phyloP scores from a whole-genome alignment of 1,139 yeast species.

The Diutina ranongensis region DNA sequence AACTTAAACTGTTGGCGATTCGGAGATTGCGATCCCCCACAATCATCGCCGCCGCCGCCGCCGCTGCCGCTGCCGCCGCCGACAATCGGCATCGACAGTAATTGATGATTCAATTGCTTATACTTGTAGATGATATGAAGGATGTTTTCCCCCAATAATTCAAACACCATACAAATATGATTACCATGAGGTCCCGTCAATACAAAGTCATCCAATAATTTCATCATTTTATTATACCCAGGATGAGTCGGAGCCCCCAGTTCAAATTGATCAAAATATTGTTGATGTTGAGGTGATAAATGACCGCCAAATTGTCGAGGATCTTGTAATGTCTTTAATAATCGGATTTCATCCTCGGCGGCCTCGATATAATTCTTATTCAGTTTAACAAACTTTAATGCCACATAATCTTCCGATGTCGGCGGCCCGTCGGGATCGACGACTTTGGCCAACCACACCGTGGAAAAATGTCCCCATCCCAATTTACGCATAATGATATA shows the following conservation, averaged over 20 bases:
- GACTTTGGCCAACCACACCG: conserved; percentile 70
- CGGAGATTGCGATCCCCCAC: not conserved
- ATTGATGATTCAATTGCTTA: conserved; percentile 14
- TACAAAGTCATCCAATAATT: conserved; percentile 52
- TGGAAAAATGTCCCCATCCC: conserved; percentile 89
- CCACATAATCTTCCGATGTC: conserved; percentile 47
- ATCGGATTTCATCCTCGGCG: conserved; percentile 72
- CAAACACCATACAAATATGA: conserved; percentile 81
- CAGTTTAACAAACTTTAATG: conserved; percentile 74
- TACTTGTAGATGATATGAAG: conserved; percentile 59
- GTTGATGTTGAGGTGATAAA: not conserved
- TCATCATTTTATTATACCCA: conserved; percentile 56
- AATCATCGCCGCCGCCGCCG: too few relatives aligned
- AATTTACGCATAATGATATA: conserved; percentile 66
- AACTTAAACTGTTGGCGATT: not conserved
- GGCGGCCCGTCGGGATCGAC: conserved; percentile 13
- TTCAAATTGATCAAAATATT: conserved; percentile 8
- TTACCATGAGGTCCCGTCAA: conserved; percentile 67
- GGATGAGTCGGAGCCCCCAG: conserved; percentile 38
- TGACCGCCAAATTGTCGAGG: conserved; percentile 8
- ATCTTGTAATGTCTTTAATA: conserved; percentile 25
- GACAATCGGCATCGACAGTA: not conserved
- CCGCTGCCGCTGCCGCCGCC: not conserved
- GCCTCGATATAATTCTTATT: conserved; percentile 72
- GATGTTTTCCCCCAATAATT: conserved; percentile 74